phyloP scores from a whole-genome alignment of 2,329 filamentous ascomycete genomes.

The Xylaria hypoxylon region DNA sequence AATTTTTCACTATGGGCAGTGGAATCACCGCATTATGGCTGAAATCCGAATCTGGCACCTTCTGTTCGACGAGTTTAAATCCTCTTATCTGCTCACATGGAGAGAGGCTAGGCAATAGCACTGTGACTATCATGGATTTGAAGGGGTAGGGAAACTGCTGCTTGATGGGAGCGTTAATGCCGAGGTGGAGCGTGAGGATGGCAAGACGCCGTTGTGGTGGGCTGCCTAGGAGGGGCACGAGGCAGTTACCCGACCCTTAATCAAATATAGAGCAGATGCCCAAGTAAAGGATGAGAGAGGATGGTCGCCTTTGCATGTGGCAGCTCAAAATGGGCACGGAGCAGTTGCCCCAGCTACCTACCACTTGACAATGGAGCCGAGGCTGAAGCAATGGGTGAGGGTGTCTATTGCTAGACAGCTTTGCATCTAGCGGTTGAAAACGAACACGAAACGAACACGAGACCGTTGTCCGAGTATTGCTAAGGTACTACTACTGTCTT shows the following conservation, averaged over 20 bases:
- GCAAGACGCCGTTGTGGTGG: neutral
- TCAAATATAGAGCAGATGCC: neutral
- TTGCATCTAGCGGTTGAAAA: too few species aligned
- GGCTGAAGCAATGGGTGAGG: neutral
- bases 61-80: conserved; percentile 14
- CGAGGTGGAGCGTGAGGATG: neutral
- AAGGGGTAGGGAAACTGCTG: conserved; percentile 11
- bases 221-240: too few species aligned
- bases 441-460: too few species aligned
- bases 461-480: too few species aligned
- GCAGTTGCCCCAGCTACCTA: neutral
- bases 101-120: too few species aligned
- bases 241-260: too few species aligned
- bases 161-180: neutral
- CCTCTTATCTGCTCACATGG: neutral
- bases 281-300: neutral
- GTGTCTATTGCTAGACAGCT: too few species aligned
- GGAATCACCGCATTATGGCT: conserved; percentile 29
- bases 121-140: neutral
- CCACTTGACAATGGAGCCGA: conserved; percentile 2
- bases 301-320: neutral
- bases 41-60: conserved; percentile 34
- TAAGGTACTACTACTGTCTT: too few species aligned
- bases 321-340: neutral
- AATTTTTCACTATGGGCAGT: conserved; percentile 17